Evolutionary conservation across 108 stramenopile species (phyloP).

Genomic region (Skeletonema menzelii): DNA sequence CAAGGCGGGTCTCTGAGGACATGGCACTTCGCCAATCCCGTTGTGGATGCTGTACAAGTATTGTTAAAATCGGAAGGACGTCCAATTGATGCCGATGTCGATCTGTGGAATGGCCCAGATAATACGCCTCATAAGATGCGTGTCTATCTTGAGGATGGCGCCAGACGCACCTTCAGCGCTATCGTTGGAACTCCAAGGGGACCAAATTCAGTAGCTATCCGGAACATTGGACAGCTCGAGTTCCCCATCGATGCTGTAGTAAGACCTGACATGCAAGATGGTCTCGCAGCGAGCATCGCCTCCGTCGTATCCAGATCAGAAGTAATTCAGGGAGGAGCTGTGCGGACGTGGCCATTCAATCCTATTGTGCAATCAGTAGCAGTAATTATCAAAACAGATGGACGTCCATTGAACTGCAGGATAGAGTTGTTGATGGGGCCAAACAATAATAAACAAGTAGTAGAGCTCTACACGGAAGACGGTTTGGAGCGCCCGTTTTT

Average conservation of each 20-base stretch:
- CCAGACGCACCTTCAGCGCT: constrained; percentile 70
- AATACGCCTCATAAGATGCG: constrained; percentile 81
- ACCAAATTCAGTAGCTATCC: constrained; percentile 76
- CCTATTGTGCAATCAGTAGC: constrained; percentile 70
- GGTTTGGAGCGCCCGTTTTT: constrained; percentile 84
- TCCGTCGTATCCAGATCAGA: constrained; percentile 45
- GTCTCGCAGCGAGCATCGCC: constrained; percentile 48
- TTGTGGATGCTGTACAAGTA: constrained; percentile 66
- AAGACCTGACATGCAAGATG: constrained; percentile 55
- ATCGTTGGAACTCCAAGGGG: constrained; percentile 75
- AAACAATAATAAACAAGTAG: constrained; percentile 87
- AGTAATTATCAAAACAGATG: constrained; percentile 70
- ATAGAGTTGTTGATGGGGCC: constrained; percentile 83
- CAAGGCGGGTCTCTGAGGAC: constrained; percentile 81
- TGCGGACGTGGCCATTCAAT: constrained; percentile 70
- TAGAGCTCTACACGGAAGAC: constrained; percentile 84
- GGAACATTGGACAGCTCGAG: constrained; percentile 78
- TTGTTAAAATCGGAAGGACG: constrained; percentile 80
- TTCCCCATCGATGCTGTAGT: constrained; percentile 76
- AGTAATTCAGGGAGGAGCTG: constrained; percentile 78
- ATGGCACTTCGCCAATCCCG: constrained; percentile 66
- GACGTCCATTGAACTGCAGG: constrained; percentile 76
- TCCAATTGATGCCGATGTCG: constrained; percentile 78
- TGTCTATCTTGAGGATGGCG: constrained; percentile 80
- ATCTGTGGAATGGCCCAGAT: constrained; percentile 81